Percentiles rank a stretch among this genome's conserved stretches.
These are phyloP conservation scores for Pythium aquatile DNA, from an alignment of 352 stramenopile species.

Conservation along the genomic window DNA sequence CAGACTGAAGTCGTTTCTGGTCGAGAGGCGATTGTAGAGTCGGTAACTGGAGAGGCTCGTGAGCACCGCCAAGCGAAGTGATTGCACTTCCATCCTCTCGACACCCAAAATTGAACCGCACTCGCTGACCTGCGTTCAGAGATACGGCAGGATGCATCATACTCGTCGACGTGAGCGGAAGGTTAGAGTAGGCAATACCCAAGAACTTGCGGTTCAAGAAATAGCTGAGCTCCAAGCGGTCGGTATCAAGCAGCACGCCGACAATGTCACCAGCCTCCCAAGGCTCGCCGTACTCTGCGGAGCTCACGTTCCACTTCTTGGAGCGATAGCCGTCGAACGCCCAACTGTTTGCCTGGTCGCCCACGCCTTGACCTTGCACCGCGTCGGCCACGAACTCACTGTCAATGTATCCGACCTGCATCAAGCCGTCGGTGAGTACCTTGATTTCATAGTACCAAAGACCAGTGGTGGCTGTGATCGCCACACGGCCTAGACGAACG, in stretches of 20 bases:
- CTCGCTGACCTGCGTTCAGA: conserved; percentile 81
- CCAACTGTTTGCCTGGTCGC: conserved; percentile 89
- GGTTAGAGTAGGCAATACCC: conserved; percentile 73
- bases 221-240: conserved; percentile 85
- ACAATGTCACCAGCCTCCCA: conserved; percentile 86
- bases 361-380: conserved; percentile 87
- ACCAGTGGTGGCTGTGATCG: conserved; percentile 51
- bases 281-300: conserved; percentile 76
- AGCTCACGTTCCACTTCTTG: conserved; percentile 89
- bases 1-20: conserved; percentile 8
- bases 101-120: conserved; percentile 77
- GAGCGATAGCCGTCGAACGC: conserved; percentile 89
- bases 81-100: not conserved
- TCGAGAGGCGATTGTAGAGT: conserved; percentile 12
- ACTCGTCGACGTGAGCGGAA: conserved; percentile 41
- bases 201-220: conserved; percentile 91
- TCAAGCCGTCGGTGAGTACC: conserved; percentile 87
- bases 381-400: conserved; percentile 77
- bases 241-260: conserved; percentile 84
- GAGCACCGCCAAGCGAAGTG: not conserved
- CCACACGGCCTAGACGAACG: conserved; percentile 46
- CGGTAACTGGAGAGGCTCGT: conserved; percentile 4
- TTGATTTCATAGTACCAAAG: conserved; percentile 91
- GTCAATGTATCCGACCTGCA: conserved; percentile 94
- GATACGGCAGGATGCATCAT: conserved; percentile 80